Base-by-base conservation (phyloP, 108 stramenopile genomes). In the Ochromonas danica region DNA sequence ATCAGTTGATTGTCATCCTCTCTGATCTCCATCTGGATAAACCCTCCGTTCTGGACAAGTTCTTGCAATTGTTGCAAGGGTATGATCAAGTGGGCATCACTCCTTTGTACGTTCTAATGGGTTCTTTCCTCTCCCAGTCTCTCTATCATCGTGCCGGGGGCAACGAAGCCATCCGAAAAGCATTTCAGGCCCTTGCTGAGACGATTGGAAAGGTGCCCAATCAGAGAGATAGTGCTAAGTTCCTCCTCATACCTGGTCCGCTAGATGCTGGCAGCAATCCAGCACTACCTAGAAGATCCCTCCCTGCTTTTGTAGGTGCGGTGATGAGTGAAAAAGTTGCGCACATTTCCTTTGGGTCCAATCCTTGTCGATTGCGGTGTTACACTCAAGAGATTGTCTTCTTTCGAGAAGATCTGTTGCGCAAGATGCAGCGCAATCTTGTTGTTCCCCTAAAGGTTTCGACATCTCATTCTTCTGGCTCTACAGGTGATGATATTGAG, bases 61-160 rank as follows among this genome's bases (percentile, higher is more conserved):
- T 97, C 43, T 86, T 90, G 63, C 67, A 71, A 31, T 78, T 97
- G 77, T 86, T 97, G 41, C 87, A 90, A 31, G 91, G 90, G 10
- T 92, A 85, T 79, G 83, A 81, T 79, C 61, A 89, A 38, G 72
- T 87, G 31, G 57, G 81, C 39, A 82, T 89, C 10, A 81, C 87
- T 0, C 90, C 92, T 36, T 61, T 95, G 61, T 94, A 94, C 81
- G 89, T 94, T 0, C 83, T 97, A n/a, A 94, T 97, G 92, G 96
- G 96, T 41, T 91, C 95, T 81, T 96, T 97, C 80, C 82, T 87
- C 42, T 91, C 93, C 65, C 82, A 83, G 62, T 89, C 90, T 0
- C 31, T 87, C 31, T 79, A 71, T 78, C 80, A 83, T 30, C 82
- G 79, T 36, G 38, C 51, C 33, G 65, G 77, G 2, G 61, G 81